phyloP scores from a whole-genome alignment of 2,329 filamentous ascomycete genomes.

The Aspergillus sp. region DNA sequence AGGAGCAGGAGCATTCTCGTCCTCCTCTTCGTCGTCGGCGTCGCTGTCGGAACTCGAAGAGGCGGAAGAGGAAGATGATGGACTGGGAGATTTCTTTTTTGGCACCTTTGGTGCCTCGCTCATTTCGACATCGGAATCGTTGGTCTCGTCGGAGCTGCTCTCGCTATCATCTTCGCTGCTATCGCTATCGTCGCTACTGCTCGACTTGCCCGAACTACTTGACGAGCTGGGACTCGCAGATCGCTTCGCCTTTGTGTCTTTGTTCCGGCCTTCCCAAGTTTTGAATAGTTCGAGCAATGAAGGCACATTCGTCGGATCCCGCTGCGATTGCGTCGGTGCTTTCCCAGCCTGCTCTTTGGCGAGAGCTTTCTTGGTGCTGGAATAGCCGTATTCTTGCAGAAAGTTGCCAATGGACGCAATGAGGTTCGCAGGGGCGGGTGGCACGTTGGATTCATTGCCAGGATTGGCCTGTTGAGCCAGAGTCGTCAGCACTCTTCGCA shows the following conservation, averaged over 20 bases:
- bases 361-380: constrained; percentile 52
- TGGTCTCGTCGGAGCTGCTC: constrained; percentile 26
- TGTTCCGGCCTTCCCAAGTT: constrained; percentile 15
- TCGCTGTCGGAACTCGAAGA: constrained; percentile 39
- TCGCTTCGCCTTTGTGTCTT: constrained; percentile 5
- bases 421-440: constrained; percentile 49
- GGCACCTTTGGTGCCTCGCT: constrained; percentile 26
- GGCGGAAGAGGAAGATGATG: constrained; percentile 27
- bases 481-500: constrained; percentile 5
- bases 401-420: constrained; percentile 59
- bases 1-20: constrained; percentile 40
- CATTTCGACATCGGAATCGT: constrained; percentile 36
- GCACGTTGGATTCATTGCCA: constrained; percentile 12
- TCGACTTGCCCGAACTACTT: constrained; percentile 12
- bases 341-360: constrained; percentile 47
- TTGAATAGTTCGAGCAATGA: constrained; percentile 35
- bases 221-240: constrained; percentile 8
- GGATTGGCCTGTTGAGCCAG: constrained; percentile 15
- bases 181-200: constrained; percentile 8
- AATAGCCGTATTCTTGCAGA: constrained; percentile 57
- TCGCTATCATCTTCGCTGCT: constrained; percentile 17
- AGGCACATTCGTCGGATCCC: constrained; percentile 21
- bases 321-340: constrained; percentile 10
- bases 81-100: constrained; percentile 22
- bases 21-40: constrained; percentile 43